Evolutionary conservation across 164 flowering plant species (phyloP).

Genomic region (Euptelea pleiosperma): DNA sequence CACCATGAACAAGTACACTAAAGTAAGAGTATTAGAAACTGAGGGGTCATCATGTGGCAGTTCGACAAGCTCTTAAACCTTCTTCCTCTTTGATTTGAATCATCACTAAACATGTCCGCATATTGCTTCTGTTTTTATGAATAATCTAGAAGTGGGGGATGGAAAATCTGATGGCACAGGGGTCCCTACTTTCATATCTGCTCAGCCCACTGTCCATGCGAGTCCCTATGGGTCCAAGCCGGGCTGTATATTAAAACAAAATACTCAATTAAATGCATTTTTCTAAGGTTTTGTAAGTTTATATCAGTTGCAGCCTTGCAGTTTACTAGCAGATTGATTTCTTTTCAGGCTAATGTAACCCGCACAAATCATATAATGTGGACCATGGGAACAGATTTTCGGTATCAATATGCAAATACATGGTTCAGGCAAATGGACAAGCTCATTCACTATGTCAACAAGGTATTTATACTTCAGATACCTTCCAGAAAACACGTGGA

Average conservation of each 20-base stretch:
- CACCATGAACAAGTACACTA: too few relatives aligned
- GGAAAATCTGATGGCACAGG: too few relatives aligned
- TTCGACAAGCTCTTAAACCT: not conserved
- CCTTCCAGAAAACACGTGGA: not conserved
- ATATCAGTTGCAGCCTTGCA: too few relatives aligned
- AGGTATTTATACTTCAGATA: slow-evolving; percentile 29
- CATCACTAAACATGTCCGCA: not conserved
- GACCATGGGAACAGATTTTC: slow-evolving; percentile 96
- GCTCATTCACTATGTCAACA: slow-evolving; percentile 91
- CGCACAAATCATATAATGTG: slow-evolving; percentile 94
- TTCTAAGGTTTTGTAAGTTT: too few relatives aligned
- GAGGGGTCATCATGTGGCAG: not conserved
- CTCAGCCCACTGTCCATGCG: not conserved
- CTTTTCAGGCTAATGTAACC: slow-evolving; percentile 80
- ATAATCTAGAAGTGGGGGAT: too few relatives aligned
- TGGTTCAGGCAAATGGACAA: slow-evolving; percentile 94
- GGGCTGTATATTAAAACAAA: not conserved
- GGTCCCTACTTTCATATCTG: not conserved
- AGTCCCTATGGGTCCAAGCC: not conserved
- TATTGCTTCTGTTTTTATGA: too few relatives aligned
- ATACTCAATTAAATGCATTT: not conserved
- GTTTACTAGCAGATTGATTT: not conserved
- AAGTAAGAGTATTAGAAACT: too few relatives aligned
- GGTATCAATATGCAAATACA: slow-evolving; percentile 87
- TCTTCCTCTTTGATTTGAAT: not conserved